These are phyloP conservation scores for Alternaria conjuncta DNA, from an alignment of 2,329 filamentous ascomycete genomes.

Conservation along the genomic window DNA sequence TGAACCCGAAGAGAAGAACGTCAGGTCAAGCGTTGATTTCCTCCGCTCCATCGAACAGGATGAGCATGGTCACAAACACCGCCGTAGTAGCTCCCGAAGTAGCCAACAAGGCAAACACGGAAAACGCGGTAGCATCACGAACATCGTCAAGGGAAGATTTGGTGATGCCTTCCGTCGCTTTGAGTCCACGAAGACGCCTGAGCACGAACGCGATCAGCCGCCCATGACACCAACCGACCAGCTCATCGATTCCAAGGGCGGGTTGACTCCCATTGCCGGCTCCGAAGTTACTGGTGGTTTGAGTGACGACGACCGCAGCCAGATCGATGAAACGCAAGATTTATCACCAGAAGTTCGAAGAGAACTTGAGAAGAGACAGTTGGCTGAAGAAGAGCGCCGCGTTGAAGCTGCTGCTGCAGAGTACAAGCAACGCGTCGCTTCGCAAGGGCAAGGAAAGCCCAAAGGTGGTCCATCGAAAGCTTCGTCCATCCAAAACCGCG, in stretches of 20 bases:
- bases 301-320: slow-evolving; percentile 71
- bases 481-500: slow-evolving; percentile 87
- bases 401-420: slow-evolving; percentile 89
- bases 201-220: slow-evolving; percentile 36
- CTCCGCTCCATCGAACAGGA: slow-evolving; percentile 75
- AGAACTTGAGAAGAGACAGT: slow-evolving; percentile 80
- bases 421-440: slow-evolving; percentile 77
- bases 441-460: slow-evolving; percentile 60
- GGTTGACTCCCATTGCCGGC: slow-evolving; percentile 71
- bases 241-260: slow-evolving; percentile 28
- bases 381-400: slow-evolving; percentile 86
- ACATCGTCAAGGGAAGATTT: slow-evolving; percentile 83
- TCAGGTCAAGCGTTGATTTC: slow-evolving; percentile 83
- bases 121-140: slow-evolving; percentile 76
- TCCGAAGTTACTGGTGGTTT: slow-evolving; percentile 74
- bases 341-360: slow-evolving; percentile 87
- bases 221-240: slow-evolving; percentile 36
- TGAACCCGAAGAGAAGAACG: slow-evolving; percentile 66
- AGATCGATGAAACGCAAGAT: slow-evolving; percentile 70
- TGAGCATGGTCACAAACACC: slow-evolving; percentile 61
- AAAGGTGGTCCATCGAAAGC: slow-evolving; percentile 64
- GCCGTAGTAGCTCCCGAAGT: slow-evolving; percentile 61
- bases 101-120: slow-evolving; percentile 65
- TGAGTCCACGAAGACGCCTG: slow-evolving; percentile 59
- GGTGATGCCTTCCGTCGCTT: slow-evolving; percentile 94